Base-by-base conservation (phyloP, 306 rosid genomes). In the Alnus glutinosa region DNA sequence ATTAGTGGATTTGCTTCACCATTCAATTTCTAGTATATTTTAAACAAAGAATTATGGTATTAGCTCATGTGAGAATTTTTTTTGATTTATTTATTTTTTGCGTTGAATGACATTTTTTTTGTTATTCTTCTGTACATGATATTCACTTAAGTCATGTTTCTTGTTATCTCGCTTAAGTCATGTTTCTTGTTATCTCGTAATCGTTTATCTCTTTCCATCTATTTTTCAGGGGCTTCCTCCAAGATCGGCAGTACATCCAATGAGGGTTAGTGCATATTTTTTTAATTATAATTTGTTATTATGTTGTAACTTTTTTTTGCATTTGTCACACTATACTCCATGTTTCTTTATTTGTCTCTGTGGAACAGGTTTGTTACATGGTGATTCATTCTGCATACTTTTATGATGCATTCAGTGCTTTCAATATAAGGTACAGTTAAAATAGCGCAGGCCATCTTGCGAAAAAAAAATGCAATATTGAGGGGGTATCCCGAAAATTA, bases 191-290 rank as follows among this genome's bases (percentile, higher is more conserved):
- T 23, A 6, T 19, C 72, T 42, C 30, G 0, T 14, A 16, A n/a
- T 80, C 63, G 49, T 47, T 78, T 42, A 64, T 68, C 2, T 70
- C 50, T 47, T 80, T 77, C 71, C 36, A 70, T 42, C 23, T 83
- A 75, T 74, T 73, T 92, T 81, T 82, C 97, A 95, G 99, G 99
- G 97, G 58, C 93, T 90, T 79, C 99, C 99, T 88, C 99, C 99
- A 77, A 90, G 99, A 91, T 91, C 98, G 18, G 78, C 88, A 2
- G 99, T 95, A 71, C 98, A 95, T 87, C 99, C 99, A 32, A 95
- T 95, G 99, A 93, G 99, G 98, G 99, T 95, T 69, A 80, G 89
- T 89, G 16, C 51, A 23, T 28, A 13, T 9, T 59, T 9, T 59
- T 74, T 80, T 61, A 14, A 34, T 68, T 71, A 52, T 57, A 75